phyloP scores from a whole-genome alignment of 148 eudicot species.

The Hydrangea macrophylla region DNA sequence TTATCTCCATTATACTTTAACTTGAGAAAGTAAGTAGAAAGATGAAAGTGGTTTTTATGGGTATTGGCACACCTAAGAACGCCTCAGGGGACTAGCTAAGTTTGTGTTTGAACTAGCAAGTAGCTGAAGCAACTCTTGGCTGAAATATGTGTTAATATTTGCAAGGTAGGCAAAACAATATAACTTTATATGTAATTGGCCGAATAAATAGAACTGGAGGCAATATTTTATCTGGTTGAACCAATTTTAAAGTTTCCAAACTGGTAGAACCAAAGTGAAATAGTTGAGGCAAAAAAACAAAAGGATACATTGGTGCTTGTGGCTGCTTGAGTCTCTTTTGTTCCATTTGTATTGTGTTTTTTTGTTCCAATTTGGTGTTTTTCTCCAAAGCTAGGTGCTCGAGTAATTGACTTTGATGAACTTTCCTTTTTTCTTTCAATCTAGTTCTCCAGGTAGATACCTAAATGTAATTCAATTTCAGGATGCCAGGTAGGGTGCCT shows the following conservation, averaged over 20 bases:
- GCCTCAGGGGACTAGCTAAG: too few relatives aligned
- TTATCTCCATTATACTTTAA: too few relatives aligned
- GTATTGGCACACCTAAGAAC: too few relatives aligned
- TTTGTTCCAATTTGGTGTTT: neutral
- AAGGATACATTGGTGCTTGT: neutral
- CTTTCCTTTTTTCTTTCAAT: neutral
- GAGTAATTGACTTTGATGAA: neutral
- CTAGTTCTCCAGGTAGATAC: neutral
- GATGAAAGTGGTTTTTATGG: too few relatives aligned
- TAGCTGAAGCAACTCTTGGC: too few relatives aligned
- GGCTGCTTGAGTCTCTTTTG: neutral
- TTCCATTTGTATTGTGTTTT: neutral
- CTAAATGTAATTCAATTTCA: slow-evolving; percentile 19
- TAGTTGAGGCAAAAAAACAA: neutral
- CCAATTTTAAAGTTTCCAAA: neutral
- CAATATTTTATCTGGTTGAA: neutral
- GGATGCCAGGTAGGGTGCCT: slow-evolving; percentile 91
- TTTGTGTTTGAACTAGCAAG: too few relatives aligned
- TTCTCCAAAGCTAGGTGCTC: neutral
- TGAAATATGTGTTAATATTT: too few relatives aligned
- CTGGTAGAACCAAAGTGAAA: neutral
- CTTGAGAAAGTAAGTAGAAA: too few relatives aligned
- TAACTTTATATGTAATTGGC: neutral
- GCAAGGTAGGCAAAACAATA: too few relatives aligned
- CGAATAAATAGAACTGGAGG: neutral